Base-by-base conservation (phyloP, 2,329 filamentous ascomycete species). In the Akanthomyces uredinophilus region DNA sequence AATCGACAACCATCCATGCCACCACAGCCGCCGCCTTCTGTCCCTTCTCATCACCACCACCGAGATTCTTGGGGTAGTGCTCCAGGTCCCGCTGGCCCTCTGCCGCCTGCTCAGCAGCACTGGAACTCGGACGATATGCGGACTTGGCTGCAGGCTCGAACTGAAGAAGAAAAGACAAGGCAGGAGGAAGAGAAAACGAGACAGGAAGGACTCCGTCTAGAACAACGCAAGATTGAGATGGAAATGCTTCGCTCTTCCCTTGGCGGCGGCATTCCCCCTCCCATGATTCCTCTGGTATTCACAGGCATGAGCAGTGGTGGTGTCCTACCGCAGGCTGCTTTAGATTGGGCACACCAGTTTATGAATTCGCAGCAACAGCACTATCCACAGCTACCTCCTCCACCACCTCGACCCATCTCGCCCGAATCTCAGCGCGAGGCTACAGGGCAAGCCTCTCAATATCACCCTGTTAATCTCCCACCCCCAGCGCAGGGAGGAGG, bases 211-310 rank as follows among this genome's bases (percentile, higher is more conserved):
- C 75, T 90, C 49, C 86, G 86, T 29, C 75, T 92, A 37, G 89
- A 92, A 74, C 89, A 90, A 74, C 81, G 89, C 52, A 87, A 82
- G 68, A 81, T 91, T 61, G 90, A 92, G 73, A 84, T 88, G 70
- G 86, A 86, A 51, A 92, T 93, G 75, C 75, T 93, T 62, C 80
- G 83, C 60, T 86, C 88, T 24, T 89, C 88, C 2, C 73, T 92
- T 59, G 80, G 82, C 60, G 85, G 87, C 43, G 89, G 89, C 13
- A 85, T 93, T 56, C 89, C 90, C 11, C 88, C 89, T 14, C 82
- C 87, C 41, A 85, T 92, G 81, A 82, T 92, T 29, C 90, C 90
- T 7, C 77, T 91, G 63, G 86, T 93, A 27, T 92, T 93, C 73
- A 84, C 87, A 14, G 87, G 87, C 49, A 87, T 91, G 80, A 83